Percentiles rank a stretch among this genome's conserved stretches.
Conservation (phyloP, 306 rosid genomes). For the Astragalus glycyphyllos region DNA sequence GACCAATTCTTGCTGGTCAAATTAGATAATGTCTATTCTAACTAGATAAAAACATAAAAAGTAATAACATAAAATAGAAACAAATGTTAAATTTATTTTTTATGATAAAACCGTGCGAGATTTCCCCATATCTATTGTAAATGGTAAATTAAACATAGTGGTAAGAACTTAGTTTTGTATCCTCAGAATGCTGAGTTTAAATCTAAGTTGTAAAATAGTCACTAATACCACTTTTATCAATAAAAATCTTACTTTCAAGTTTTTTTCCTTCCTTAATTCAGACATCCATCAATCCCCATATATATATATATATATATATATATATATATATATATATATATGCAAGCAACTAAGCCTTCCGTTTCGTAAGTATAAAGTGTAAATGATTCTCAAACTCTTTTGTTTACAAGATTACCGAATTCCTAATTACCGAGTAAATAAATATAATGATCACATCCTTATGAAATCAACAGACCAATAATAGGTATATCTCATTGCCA, state of each 20-base stretch:
- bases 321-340: not conserved
- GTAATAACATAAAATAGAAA: not conserved
- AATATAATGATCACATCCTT: not conserved
- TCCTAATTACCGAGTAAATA: not conserved
- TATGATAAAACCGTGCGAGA: not conserved
- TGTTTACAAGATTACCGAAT: not conserved
- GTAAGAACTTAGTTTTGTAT: too few relatives aligned
- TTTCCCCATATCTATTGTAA: not conserved
- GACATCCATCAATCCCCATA: too few relatives aligned
- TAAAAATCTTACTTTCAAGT: too few relatives aligned
- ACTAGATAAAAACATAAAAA: not conserved
- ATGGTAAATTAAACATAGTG: slow-evolving; percentile 3
- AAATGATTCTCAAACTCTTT: not conserved
- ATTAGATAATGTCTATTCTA: not conserved
- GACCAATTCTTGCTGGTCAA: too few relatives aligned
- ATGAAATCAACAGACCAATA: too few relatives aligned
- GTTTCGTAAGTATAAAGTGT: not conserved
- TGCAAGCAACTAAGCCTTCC: not conserved
- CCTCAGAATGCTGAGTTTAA: too few relatives aligned
- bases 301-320: too few relatives aligned
- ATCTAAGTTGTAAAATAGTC: too few relatives aligned
- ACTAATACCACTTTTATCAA: too few relatives aligned
- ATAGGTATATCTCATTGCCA: too few relatives aligned
- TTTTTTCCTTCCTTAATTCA: too few relatives aligned
- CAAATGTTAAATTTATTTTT: not conserved